phyloP scores from a whole-genome alignment of 2,329 filamentous ascomycete genomes.

The Pseudogymnoascus sp. region DNA sequence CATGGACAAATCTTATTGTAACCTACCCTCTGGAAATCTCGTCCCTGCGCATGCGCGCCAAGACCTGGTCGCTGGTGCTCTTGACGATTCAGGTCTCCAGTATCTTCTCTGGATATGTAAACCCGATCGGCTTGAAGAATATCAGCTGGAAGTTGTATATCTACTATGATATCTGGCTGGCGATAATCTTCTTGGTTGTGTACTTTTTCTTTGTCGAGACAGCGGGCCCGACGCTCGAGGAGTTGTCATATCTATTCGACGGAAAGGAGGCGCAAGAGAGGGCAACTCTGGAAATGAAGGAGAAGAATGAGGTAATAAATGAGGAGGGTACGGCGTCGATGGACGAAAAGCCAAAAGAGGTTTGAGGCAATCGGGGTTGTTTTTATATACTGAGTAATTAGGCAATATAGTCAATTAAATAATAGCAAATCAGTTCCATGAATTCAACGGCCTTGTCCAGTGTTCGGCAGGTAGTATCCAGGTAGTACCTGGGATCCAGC shows the following conservation, averaged over 20 bases:
- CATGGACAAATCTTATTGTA: constrained; percentile 38
- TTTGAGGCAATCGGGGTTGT: constrained; percentile 18
- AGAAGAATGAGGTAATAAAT: constrained; percentile 6
- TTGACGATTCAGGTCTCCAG: constrained; percentile 33
- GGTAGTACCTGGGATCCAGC: background rate
- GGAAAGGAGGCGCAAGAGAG: constrained; percentile 10
- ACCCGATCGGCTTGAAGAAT: constrained; percentile 32
- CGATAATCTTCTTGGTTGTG: constrained; percentile 31
- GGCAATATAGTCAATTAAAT: background rate
- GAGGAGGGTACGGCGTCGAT: background rate
- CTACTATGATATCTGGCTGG: constrained; percentile 35
- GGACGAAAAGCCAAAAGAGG: background rate
- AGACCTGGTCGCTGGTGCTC: constrained; percentile 35
- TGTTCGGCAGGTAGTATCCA: background rate
- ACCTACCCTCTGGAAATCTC: constrained; percentile 38
- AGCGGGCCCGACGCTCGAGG: constrained; percentile 25
- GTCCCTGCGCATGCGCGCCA: constrained; percentile 37
- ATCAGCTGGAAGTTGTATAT: constrained; percentile 38
- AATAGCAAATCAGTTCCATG: background rate
- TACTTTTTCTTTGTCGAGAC: constrained; percentile 38
- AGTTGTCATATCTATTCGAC: constrained; percentile 11
- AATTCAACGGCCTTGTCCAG: background rate
- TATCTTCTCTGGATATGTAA: constrained; percentile 36
- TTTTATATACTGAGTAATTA: background rate
- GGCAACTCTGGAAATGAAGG: background rate